Conservation (phyloP, 2,329 filamentous ascomycete genomes). For the Aspergillus aculeatinus region DNA sequence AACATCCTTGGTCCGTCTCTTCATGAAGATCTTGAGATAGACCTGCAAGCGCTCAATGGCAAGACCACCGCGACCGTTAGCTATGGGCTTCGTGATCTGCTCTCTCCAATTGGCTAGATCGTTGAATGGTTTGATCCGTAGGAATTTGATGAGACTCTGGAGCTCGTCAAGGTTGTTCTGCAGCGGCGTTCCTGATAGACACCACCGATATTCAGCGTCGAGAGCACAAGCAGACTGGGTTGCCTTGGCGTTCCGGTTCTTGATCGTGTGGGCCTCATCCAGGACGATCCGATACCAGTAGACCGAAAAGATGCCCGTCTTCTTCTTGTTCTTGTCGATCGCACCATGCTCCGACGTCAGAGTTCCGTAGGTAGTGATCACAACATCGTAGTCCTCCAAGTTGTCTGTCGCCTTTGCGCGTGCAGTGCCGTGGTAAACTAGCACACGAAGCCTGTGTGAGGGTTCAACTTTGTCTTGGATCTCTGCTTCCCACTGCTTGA, state of each 20-base stretch:
- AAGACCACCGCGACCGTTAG: slow-evolving; percentile 82
- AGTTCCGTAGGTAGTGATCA: slow-evolving; percentile 96
- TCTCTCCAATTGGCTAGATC: slow-evolving; percentile 85
- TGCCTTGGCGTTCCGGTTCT: slow-evolving; percentile 94
- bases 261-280: slow-evolving; percentile 97
- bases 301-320: slow-evolving; percentile 83
- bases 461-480: slow-evolving; percentile 76
- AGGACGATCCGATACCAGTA: slow-evolving; percentile 95
- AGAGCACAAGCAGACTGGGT: slow-evolving; percentile 89
- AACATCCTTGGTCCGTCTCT: slow-evolving; percentile 97
- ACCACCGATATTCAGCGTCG: slow-evolving; percentile 88
- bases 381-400: slow-evolving; percentile 83
- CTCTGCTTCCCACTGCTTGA: slow-evolving; percentile 95
- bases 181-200: slow-evolving; percentile 92
- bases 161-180: slow-evolving; percentile 98
- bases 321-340: slow-evolving; percentile 61
- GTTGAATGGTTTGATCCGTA: slow-evolving; percentile 88
- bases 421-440: slow-evolving; percentile 85
- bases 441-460: slow-evolving; percentile 71
- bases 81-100: slow-evolving; percentile 85
- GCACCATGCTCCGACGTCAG: slow-evolving; percentile 84
- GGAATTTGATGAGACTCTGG: slow-evolving; percentile 88
- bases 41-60: slow-evolving; percentile 84
- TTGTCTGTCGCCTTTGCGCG: slow-evolving; percentile 77
- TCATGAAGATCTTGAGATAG: slow-evolving; percentile 92